Evolutionary conservation across 1,139 yeast species (phyloP), one percentile per base, ranked within the genome.

Genomic region (Diutina ranongensis): DNA sequence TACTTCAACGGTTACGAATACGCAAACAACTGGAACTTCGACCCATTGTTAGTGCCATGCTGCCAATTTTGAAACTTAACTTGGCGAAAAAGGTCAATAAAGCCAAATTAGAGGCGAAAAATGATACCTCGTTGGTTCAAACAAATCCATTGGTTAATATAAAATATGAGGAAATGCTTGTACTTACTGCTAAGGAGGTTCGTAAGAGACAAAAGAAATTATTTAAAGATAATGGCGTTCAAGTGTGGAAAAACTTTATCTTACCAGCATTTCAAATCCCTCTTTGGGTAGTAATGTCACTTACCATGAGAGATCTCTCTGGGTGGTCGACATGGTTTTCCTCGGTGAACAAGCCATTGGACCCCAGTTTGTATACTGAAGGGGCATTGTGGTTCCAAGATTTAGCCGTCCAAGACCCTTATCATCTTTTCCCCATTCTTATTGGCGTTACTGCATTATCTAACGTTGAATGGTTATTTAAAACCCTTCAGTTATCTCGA

Each of bases 191-290:
- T 4, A 88, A 85, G 58, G 97, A 89, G 57, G 75, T 81, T 35
- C 68, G 92, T 48, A 78, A 77, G 50, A 69, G 95, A 49, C 94
- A 89, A 53, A 78, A 81, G 52, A 63, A 62, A 45, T 64, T 89
- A 16, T 89, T 83, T 61, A 75, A 74, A 52, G 71, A 74, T 47
- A 71, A 83, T 56, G 67, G 70, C 15, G 86, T 89, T 46, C 94
- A 85, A 56, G 60, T 81, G 48, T 89, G 94, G 89, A 88, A 87
- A 58, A 81, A 84, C 55, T 65, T 80, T 48, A 58, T 80, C 1
- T 57, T 85, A 44, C 97, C 97, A 0, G 66, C 79, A 1, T 76
- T 84, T 20, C 97, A 89, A 58, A 71, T 89, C 27, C 97, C 97
- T 0, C 61, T 88, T n/a, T 89, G 96, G 95, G 71, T 87, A 3